Evolutionary conservation across 83 land plant species (phyloP).

Genomic region (Isoetes engelmannii): DNA sequence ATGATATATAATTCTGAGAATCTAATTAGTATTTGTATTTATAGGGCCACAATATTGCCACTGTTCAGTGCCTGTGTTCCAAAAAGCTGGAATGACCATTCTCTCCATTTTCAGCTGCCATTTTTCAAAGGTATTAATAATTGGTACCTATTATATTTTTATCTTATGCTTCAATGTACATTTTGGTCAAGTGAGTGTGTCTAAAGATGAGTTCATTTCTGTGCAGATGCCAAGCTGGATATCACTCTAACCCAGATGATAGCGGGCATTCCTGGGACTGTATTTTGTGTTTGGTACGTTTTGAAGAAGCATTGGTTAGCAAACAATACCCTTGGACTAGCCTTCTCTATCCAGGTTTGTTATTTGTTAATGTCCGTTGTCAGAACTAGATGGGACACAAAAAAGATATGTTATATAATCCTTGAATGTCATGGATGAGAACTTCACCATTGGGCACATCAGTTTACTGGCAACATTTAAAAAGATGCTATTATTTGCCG

Average conservation of each 20-base stretch:
- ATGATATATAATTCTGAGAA: not conserved
- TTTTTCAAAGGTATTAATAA: conserved; percentile 56
- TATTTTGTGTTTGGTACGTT: conserved; percentile 95
- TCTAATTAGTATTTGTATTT: not conserved
- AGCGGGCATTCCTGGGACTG: conserved; percentile 82
- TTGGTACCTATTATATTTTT: conserved; percentile 13
- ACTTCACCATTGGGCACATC: too few relatives aligned
- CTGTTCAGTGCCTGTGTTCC: conserved; percentile 65
- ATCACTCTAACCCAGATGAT: conserved; percentile 78
- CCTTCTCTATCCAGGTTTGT: conserved; percentile 92
- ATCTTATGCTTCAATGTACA: not conserved
- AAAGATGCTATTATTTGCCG: too few relatives aligned
- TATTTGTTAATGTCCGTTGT: not conserved
- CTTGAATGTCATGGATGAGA: too few relatives aligned
- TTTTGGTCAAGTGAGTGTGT: not conserved
- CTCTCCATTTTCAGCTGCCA: conserved; percentile 55
- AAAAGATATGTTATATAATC: too few relatives aligned
- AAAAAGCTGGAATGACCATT: conserved; percentile 55
- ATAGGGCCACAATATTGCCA: conserved; percentile 89
- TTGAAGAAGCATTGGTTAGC: conserved; percentile 92
- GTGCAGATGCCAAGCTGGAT: conserved; percentile 72
- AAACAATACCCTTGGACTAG: conserved; percentile 86
- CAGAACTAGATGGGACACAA: too few relatives aligned
- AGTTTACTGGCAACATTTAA: too few relatives aligned
- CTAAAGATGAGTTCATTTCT: conserved; percentile 3